phyloP scores from a whole-genome alignment of 441 rosid genomes.

The Syzygium syzygioides region DNA sequence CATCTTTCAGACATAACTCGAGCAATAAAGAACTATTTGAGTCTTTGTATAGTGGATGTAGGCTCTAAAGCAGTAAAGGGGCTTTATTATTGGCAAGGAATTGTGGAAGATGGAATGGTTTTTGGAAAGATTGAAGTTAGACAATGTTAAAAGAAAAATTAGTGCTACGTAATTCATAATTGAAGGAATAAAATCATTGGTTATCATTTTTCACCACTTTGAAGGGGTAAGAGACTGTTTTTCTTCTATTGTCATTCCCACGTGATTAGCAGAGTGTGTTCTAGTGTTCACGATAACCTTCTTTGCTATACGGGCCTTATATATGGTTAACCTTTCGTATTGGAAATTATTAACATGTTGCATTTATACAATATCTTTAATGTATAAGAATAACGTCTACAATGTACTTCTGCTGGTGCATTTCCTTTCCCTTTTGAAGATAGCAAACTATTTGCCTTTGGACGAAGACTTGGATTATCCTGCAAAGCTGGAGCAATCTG shows the following conservation, averaged over 20 bases:
- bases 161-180: not conserved
- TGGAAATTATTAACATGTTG: not conserved
- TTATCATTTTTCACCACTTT: not conserved
- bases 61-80: not conserved
- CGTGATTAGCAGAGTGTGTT: not conserved
- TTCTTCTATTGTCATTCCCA: not conserved
- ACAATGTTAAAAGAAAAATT: not conserved
- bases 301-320: not conserved
- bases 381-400: not conserved
- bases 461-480: slow-evolving; percentile 89
- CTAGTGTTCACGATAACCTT: not conserved
- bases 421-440: slow-evolving; percentile 40
- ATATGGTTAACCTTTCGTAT: not conserved
- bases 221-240: not conserved
- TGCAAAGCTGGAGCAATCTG: slow-evolving; percentile 71
- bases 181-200: not conserved
- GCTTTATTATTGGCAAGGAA: not conserved
- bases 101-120: not conserved
- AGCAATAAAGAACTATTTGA: not conserved
- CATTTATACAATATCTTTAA: not conserved
- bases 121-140: not conserved
- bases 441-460: slow-evolving; percentile 77
- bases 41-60: not conserved
- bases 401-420: not conserved
- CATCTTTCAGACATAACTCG: not conserved